Conservation (phyloP, 2,329 filamentous ascomycete species). For the Apiospora malaysiana region DNA sequence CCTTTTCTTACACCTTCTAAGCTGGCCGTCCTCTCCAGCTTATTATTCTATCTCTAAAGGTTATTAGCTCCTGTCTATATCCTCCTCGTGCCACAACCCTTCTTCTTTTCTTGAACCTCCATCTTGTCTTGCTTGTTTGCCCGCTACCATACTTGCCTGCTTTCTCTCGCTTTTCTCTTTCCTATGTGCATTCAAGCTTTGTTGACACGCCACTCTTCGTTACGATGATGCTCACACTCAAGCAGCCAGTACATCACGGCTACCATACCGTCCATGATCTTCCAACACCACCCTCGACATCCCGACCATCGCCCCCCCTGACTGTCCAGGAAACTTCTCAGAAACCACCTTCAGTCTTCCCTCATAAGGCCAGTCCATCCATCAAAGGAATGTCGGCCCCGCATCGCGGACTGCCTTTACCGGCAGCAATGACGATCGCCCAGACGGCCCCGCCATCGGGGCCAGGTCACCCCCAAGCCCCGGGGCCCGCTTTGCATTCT, state of each 20-base stretch:
- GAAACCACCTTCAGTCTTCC: slow-evolving; percentile 46
- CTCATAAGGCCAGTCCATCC: slow-evolving; percentile 54
- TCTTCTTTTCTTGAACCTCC: slow-evolving; percentile 32
- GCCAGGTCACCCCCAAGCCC: slow-evolving; percentile 37
- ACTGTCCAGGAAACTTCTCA: slow-evolving; percentile 54
- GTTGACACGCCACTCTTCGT: slow-evolving; percentile 25
- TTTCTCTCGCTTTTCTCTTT: slow-evolving; percentile 21
- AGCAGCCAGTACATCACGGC: slow-evolving; percentile 64
- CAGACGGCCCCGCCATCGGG: slow-evolving; percentile 54
- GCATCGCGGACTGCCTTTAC: slow-evolving; percentile 72
- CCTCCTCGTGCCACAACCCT: slow-evolving; percentile 32
- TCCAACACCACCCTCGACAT: slow-evolving; percentile 62
- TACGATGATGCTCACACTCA: slow-evolving; percentile 65
- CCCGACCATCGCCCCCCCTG: slow-evolving; percentile 61
- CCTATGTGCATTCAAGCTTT: slow-evolving; percentile 32
- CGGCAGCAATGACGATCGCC: slow-evolving; percentile 59
- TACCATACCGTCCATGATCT: slow-evolving; percentile 67
- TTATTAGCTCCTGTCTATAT: slow-evolving; percentile 39
- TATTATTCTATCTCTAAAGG: slow-evolving; percentile 42
- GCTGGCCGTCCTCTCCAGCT: slow-evolving; percentile 46
- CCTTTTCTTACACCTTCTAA: slow-evolving; percentile 39
- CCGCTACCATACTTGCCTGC: slow-evolving; percentile 8
- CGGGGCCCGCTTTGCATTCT: slow-evolving; percentile 37
- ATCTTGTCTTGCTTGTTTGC: slow-evolving; percentile 26
- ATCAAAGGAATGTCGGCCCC: slow-evolving; percentile 69